Conservation (phyloP, 208 protist genomes). For the Tritrichomonas musculus region DNA sequence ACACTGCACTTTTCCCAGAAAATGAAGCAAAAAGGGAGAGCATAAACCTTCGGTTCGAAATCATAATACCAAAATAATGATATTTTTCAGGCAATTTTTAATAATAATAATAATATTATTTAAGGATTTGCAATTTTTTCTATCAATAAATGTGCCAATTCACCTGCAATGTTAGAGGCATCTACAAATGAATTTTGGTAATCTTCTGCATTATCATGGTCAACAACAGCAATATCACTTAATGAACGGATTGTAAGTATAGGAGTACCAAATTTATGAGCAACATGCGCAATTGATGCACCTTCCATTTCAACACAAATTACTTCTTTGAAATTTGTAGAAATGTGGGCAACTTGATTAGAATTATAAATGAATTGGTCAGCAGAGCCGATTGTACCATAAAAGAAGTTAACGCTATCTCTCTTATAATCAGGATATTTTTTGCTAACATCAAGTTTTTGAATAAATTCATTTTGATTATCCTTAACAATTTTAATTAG, state of each 20-base stretch:
- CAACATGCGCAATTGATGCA: neutral
- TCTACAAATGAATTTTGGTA: neutral
- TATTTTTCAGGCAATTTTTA: too few relatives aligned
- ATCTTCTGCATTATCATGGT: neutral
- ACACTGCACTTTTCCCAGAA: too few relatives aligned
- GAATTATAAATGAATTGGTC: neutral
- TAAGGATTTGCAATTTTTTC: too few relatives aligned
- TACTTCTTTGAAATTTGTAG: neutral
- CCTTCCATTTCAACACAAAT: conserved; percentile 25
- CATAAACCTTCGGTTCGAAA: too few relatives aligned
- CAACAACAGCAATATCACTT: neutral
- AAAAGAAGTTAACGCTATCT: neutral
- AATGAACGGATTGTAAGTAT: neutral
- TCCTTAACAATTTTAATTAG: neutral
- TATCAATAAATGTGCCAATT: neutral
- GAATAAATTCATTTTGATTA: too few relatives aligned
- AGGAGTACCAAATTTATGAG: neutral
- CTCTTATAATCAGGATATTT: neutral
- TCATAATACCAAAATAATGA: too few relatives aligned
- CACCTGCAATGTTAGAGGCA: neutral
- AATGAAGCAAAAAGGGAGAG: too few relatives aligned
- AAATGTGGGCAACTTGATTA: neutral
- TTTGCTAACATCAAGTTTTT: neutral
- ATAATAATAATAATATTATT: too few relatives aligned
- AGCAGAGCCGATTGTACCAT: neutral